Conservation (phyloP, 305 asterid species). For the Fraxinus angustifolia region DNA sequence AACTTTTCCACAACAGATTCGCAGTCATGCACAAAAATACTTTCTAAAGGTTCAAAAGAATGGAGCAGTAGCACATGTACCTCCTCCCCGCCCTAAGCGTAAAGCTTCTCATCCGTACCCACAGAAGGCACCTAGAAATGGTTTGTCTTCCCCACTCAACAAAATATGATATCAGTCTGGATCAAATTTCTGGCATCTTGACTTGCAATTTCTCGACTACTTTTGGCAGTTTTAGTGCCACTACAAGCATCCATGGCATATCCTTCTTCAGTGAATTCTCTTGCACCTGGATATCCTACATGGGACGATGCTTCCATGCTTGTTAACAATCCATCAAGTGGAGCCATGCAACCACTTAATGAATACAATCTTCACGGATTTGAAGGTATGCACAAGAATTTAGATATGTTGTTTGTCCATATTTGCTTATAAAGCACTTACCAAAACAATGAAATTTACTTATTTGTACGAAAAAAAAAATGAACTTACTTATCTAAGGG, state of each 20-base stretch:
- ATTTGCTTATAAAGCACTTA: not conserved
- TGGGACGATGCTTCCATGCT: slow-evolving; percentile 75
- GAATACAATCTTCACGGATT: slow-evolving; percentile 53
- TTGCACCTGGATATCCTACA: slow-evolving; percentile 52
- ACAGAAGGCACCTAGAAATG: slow-evolving; percentile 92
- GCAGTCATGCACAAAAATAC: slow-evolving; percentile 66
- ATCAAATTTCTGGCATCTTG: slow-evolving; percentile 19
- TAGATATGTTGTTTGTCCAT: slow-evolving; percentile 13
- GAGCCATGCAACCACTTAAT: slow-evolving; percentile 51
- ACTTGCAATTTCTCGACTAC: slow-evolving; percentile 21
- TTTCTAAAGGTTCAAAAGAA: slow-evolving; percentile 93
- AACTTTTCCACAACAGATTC: slow-evolving; percentile 46
- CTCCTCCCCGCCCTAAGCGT: slow-evolving; percentile 99
- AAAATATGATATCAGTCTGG: not conserved
- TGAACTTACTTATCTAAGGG: slow-evolving; percentile 8
- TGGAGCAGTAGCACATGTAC: slow-evolving; percentile 86
- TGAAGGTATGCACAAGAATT: slow-evolving; percentile 53
- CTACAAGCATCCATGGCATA: slow-evolving; percentile 63
- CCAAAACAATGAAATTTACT: not conserved
- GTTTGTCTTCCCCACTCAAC: slow-evolving; percentile 35
- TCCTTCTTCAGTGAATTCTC: slow-evolving; percentile 54
- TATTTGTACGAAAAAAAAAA: not conserved
- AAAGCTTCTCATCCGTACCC: slow-evolving; percentile 98
- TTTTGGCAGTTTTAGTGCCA: slow-evolving; percentile 53
- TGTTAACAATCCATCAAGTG: slow-evolving; percentile 41